Conservation (phyloP, 1,284 basidiomycete genomes). For the Marasmius tenuissimus region DNA sequence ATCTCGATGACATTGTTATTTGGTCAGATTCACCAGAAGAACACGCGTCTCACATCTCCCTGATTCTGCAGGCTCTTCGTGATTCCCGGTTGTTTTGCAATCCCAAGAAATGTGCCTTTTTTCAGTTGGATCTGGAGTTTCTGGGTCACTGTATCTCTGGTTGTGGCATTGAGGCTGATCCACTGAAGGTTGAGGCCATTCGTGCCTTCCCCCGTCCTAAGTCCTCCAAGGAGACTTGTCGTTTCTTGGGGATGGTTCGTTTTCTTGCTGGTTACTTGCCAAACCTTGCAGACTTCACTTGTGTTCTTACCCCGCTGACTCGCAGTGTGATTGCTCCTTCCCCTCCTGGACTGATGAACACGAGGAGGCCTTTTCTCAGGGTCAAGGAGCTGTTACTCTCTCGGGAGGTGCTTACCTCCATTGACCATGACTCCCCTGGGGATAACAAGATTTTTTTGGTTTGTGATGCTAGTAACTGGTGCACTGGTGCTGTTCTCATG, state of each 20-base stretch:
- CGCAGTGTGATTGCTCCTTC: slow-evolving; percentile 16
- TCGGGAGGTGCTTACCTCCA: slow-evolving; percentile 26
- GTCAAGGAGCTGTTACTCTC: slow-evolving; percentile 32
- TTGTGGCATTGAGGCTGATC: slow-evolving; percentile 21
- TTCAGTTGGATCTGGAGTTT: slow-evolving; percentile 17
- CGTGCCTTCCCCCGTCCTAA: slow-evolving; percentile 24
- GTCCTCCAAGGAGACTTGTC: slow-evolving; percentile 20
- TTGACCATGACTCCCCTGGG: slow-evolving; percentile 30
- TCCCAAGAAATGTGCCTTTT: slow-evolving; percentile 22
- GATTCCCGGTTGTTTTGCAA: slow-evolving; percentile 23
- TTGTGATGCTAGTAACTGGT: slow-evolving; percentile 30
- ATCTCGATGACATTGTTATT: slow-evolving; percentile 34
- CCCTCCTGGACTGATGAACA: slow-evolving; percentile 21
- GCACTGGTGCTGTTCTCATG: slow-evolving; percentile 31
- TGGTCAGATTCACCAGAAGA: slow-evolving; percentile 29
- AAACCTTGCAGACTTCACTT: slow-evolving; percentile 22
- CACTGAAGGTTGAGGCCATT: slow-evolving; percentile 4
- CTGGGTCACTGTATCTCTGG: slow-evolving; percentile 26
- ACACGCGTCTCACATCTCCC: slow-evolving; percentile 26
- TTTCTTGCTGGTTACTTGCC: slow-evolving; percentile 28
- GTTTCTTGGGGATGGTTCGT: slow-evolving; percentile 31
- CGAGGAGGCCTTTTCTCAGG: slow-evolving; percentile 24
- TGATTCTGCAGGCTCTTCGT: slow-evolving; percentile 25
- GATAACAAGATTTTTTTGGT: slow-evolving; percentile 36
- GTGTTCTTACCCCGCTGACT: slow-evolving; percentile 26